phyloP scores from a whole-genome alignment of 2,329 filamentous ascomycete genomes.

The Trichoderma brevicompactum region DNA sequence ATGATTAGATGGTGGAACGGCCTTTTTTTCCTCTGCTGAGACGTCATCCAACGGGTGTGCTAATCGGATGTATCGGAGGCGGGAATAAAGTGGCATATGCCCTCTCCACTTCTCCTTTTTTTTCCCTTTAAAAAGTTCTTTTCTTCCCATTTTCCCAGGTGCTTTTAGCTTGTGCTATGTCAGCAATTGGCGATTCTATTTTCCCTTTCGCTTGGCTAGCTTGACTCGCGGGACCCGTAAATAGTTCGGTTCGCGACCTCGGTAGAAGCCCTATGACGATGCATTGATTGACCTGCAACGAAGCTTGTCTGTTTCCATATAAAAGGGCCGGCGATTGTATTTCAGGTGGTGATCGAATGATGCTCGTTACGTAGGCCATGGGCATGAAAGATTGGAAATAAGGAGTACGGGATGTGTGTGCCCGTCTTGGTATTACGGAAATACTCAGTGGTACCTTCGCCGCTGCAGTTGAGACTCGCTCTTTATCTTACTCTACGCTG shows the following conservation, averaged over 20 bases:
- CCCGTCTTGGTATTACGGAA: too few species aligned
- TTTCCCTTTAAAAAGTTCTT: background rate
- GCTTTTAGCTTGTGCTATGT: constrained; percentile 14
- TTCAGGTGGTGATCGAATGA: background rate
- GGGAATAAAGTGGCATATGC: constrained; percentile 22
- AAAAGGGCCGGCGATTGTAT: constrained; percentile 5
- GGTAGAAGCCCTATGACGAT: constrained; percentile 14
- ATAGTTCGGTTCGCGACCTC: constrained; percentile 17
- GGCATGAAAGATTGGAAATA: background rate
- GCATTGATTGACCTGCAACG: constrained; percentile 3
- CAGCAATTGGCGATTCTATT: constrained; percentile 20
- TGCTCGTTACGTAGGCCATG: too few species aligned
- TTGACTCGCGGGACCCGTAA: constrained; percentile 26
- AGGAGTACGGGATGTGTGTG: background rate
- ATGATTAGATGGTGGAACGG: background rate
- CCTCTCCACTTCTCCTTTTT: constrained; percentile 27
- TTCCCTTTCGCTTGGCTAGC: constrained; percentile 18
- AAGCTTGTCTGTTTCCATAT: constrained; percentile 18
- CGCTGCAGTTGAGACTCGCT: background rate
- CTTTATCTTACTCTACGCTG: background rate
- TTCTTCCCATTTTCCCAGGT: background rate
- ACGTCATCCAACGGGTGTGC: constrained; percentile 9
- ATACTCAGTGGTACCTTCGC: background rate
- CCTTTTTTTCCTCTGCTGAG: background rate
- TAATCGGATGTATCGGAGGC: constrained; percentile 27